Evolutionary conservation across 192 early-diverging fungal species (phyloP), one percentile per base, ranked within the genome.

Genomic region (Oehlia diaphana): DNA sequence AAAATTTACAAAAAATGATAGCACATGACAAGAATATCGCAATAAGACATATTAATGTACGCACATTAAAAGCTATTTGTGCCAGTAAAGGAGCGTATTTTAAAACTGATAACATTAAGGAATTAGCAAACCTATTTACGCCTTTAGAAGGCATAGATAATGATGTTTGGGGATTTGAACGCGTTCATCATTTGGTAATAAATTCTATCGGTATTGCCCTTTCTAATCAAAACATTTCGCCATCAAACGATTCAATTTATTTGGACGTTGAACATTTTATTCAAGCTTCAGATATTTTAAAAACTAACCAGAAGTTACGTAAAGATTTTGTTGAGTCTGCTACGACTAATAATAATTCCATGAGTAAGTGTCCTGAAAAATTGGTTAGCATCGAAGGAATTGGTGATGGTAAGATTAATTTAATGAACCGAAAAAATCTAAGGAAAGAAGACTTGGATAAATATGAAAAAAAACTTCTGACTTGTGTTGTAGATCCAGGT

Each of bases 401-500:
- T 49, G 78, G 81, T 80, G 70, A 71, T 72, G 81, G 62, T 0
- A 80, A 80, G 23, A 65, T 78, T 39, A 82, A 84, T 35, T 72
- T 74, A 19, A 33, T 66, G 37, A 62, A 47, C 6, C 67, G 61
- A 35, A 84, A 84, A 64, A 82, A 80, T n/a, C 58, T 81, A 42
- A 70, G 42, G 12, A 26, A 69, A 80, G 80, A 87, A 73, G 80
- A 87, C 42, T 81, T 85, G 87, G 81, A 90, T 85, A 67, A 83
- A 61, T 92, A 96, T 84, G 96, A 98, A 81, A 87, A 90, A 76
- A 90, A 89, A 67, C 83, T 98, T 67, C 78, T 96, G 2, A 83
- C 88, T 35, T 93, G 94, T 62, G 92, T 98, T 61, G 91, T 98
- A 14, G 89, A 95, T 78, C 94, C 96, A 77, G 76, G 90, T 90